A percentile compares a stretch with the other conserved stretches of the same genome.
Evolutionary conservation across 2,329 filamentous ascomycete species (phyloP).

Genomic region (Phyllosticta ampelicida): DNA sequence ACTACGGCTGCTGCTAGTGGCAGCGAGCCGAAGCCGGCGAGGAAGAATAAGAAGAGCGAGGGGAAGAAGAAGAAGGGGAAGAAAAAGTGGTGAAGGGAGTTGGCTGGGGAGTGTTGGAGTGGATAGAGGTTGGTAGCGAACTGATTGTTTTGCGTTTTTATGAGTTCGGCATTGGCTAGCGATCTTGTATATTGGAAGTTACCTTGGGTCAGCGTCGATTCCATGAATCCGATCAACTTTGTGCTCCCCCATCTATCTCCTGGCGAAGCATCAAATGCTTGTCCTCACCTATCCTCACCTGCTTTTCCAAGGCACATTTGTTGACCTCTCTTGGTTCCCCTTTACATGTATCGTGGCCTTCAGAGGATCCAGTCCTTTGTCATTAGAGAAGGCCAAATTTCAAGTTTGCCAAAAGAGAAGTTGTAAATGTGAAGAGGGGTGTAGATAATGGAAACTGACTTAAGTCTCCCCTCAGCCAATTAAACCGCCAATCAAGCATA

Average conservation of each 20-base stretch:
- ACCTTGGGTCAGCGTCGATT: no score
- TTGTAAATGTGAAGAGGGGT: neutral
- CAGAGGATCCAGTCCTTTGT: no score
- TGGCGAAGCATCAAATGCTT: no score
- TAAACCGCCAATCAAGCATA: neutral
- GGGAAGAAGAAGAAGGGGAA: neutral
- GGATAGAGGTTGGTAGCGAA: neutral
- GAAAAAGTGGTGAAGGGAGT: neutral
- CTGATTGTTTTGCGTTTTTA: neutral
- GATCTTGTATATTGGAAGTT: neutral
- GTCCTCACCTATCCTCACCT: no score
- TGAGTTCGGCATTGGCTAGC: neutral
- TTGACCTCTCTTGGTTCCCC: no score
- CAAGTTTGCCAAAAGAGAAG: no score
- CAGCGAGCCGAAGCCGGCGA: neutral
- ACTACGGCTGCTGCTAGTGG: neutral
- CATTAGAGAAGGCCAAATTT: no score
- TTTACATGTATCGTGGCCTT: no score
- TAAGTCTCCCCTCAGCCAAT: neutral
- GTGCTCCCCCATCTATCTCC: no score
- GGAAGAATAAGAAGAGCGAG: neutral
- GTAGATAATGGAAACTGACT: neutral
- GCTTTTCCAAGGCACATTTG: no score
- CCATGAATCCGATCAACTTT: no score
- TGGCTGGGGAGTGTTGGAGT: neutral